phyloP scores from a whole-genome alignment of 306 rosid genomes.

The Purshia tridentata region DNA sequence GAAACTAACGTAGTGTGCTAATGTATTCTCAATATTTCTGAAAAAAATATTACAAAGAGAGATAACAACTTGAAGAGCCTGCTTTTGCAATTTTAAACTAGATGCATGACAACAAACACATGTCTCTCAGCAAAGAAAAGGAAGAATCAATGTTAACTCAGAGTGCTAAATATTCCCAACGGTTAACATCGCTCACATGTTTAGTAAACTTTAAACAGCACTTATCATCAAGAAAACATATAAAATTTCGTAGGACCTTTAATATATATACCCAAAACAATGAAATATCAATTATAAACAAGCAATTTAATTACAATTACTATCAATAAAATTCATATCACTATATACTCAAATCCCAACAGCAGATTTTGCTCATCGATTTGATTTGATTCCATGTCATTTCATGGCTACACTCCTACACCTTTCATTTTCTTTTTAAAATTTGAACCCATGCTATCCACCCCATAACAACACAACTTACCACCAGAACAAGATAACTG shows the following conservation, averaged over 20 bases:
- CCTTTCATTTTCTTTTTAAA: neutral
- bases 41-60: neutral
- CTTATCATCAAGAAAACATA: neutral
- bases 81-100: neutral
- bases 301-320: neutral
- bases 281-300: neutral
- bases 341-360: neutral
- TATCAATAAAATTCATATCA: neutral
- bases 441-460: neutral
- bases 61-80: neutral
- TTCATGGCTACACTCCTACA: neutral
- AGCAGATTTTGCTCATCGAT: neutral
- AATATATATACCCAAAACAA: neutral
- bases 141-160: neutral
- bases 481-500: neutral
- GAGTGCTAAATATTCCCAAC: neutral
- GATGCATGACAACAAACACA: neutral
- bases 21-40: neutral
- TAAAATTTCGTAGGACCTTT: neutral
- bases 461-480: neutral
- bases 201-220: slow-evolving; percentile 2
- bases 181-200: neutral
- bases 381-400: neutral
- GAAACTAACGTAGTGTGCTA: neutral
- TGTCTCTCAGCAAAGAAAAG: neutral